These are phyloP conservation scores for Phanerochaete carnosa DNA, from an alignment of 768 basidiomycete genomes.

Conservation along the genomic window DNA sequence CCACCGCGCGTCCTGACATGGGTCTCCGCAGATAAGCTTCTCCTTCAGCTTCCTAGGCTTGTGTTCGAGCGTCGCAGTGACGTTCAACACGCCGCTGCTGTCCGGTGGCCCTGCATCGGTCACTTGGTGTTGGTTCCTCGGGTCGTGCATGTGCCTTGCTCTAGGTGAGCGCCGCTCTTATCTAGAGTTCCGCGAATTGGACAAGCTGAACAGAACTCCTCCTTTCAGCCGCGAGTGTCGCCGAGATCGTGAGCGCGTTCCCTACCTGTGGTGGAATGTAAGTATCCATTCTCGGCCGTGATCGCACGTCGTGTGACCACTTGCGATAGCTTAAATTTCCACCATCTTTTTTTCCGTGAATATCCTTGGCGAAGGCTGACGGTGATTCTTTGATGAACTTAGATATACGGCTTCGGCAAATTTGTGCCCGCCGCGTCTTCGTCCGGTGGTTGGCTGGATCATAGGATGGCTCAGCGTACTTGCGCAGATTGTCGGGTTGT, in stretches of 20 bases:
- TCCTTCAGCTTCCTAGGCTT: conserved; percentile 81
- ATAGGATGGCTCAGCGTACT: conserved; percentile 86
- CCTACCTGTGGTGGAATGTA: conserved; percentile 71
- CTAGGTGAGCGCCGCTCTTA: too few species aligned
- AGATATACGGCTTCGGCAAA: conserved; percentile 77
- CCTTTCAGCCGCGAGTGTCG: conserved; percentile 55
- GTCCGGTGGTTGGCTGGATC: conserved; percentile 71
- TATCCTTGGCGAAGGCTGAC: background rate
- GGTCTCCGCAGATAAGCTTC: conserved; percentile 52
- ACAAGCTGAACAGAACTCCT: too few species aligned
- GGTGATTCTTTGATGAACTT: too few species aligned
- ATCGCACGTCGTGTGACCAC: background rate
- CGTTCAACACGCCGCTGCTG: conserved; percentile 70
- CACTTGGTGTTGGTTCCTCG: conserved; percentile 74
- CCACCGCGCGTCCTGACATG: background rate
- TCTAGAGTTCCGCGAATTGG: too few species aligned
- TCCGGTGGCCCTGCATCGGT: conserved; percentile 70
- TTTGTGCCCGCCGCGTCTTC: conserved; percentile 58
- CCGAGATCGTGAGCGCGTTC: conserved; percentile 73
- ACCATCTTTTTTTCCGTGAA: too few species aligned
- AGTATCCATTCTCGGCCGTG: conserved; percentile 21
- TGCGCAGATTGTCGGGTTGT: conserved; percentile 73
- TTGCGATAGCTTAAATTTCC: background rate
- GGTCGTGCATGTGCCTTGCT: conserved; percentile 68
- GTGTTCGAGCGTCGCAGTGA: conserved; percentile 73